Base-by-base conservation (phyloP, 23 red algal species). In the Cyanidiococcus yangmingshanensis region DNA sequence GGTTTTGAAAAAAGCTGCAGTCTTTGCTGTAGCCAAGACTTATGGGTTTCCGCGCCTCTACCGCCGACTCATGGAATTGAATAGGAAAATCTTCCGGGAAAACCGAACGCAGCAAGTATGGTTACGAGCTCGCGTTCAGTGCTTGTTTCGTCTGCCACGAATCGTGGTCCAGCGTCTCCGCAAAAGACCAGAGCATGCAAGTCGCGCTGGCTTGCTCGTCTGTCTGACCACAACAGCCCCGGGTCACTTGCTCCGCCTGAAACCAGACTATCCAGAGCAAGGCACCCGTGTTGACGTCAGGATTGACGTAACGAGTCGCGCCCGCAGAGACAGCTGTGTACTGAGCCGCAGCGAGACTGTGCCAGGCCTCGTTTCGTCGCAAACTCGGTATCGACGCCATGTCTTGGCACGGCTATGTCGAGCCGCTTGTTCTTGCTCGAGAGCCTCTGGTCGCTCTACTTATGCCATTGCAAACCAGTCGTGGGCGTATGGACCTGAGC, bases 21-120 rank as follows among this genome's bases (percentile, higher is more conserved):
- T 85, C 0, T 90, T 89, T 63, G 84, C 80, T 3, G 38, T 95
- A 2, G 91, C 91, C 17, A 75, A 84, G 58, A 86, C 85, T 37
- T 95, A 95, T 57, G 91, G 91, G 68, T 95, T 95, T 79, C 91
- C 91, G 12, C 76, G 83, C 37, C 59, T 95, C 37, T 95, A 95
- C 76, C 91, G 91, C 31, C 82, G 81, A 29, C 26, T 95, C 12
- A 79, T 95, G 76, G 54, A 80, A 2, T n/a, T 84, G 36, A 95
- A 95, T 58, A 85, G 85, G 26, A 50, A 51, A 37, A 31, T 39
- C 39, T 71, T 71, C n/a, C 7, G 63, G 27, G 27, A 35, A 27
- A 59, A 38, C 3, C 68, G 74, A 40, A 68, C 32, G 29, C 63
- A 79, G 37, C 68, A 76, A 39, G 41, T 40, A 3, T 58, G 50